Conservation (phyloP, 805 yeast species). For the Metschnikowia continentalis region DNA sequence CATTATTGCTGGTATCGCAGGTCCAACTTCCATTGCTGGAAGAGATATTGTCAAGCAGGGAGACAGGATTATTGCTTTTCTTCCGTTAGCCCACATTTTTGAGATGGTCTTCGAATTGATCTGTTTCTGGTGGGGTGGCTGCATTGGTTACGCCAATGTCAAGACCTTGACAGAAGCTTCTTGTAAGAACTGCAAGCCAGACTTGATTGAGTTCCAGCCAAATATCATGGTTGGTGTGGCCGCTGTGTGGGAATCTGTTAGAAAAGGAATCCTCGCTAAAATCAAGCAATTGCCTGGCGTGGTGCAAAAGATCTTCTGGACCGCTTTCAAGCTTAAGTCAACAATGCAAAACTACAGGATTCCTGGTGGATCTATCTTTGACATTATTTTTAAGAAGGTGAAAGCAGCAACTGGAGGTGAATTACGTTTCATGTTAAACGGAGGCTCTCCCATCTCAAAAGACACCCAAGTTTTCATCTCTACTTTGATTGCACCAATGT, state of each 20-base stretch:
- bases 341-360: conserved; percentile 58
- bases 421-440: conserved; percentile 69
- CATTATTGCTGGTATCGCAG: conserved; percentile 82
- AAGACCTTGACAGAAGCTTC: conserved; percentile 84
- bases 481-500: conserved; percentile 75
- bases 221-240: conserved; percentile 98
- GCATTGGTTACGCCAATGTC: conserved; percentile 86
- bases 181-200: conserved; percentile 82
- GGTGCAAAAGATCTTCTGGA: conserved; percentile 84
- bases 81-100: conserved; percentile 95
- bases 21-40: conserved; percentile 63
- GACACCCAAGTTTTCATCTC: conserved; percentile 81
- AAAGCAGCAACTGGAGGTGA: conserved; percentile 94
- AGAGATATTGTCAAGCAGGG: conserved; percentile 44
- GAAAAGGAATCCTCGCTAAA: conserved; percentile 85
- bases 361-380: conserved; percentile 72
- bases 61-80: conserved; percentile 80
- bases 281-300: conserved; percentile 60
- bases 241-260: conserved; percentile 94
- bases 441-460: conserved; percentile 84
- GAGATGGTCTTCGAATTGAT: conserved; percentile 85
- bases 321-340: conserved; percentile 72
- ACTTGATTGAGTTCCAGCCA: conserved; percentile 81
- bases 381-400: conserved; percentile 80
- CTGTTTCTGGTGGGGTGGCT: conserved; percentile 83